Base-by-base conservation (phyloP, 2,329 filamentous ascomycete genomes). In the Harringtonia aguacate region DNA sequence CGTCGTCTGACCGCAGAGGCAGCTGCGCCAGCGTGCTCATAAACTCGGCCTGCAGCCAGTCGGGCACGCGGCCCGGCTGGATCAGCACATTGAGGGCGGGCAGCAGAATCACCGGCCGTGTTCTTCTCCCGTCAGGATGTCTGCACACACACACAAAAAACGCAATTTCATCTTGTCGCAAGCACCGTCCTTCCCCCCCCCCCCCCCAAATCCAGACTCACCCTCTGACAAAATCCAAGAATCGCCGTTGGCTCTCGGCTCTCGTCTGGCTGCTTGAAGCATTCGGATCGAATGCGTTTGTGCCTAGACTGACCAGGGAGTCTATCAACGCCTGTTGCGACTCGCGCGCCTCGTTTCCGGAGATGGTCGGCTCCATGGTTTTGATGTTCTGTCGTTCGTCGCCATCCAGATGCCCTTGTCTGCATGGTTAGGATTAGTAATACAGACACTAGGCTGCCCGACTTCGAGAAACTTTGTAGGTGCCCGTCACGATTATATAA, bases 41-140 rank as follows among this genome's bases (percentile, higher is more conserved):
- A 2, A 86, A 56, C 35, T 68, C 68, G 17, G 67, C 52, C 36
- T 72, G 73, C n/a, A 85, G 65, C 77, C 77, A 83, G 56, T 60
- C 52, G 12, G 78, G 77, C 15, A 74, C 68, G 21, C 69, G 59
- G 45, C 70, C 70, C 12, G 81, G 79, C 48, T 82, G 77, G 29
- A 84, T 73, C 18, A 84, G 64, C 17, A 73, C 66, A 47, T 79
- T 84, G 36, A 86, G 60, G 5, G 75, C 68, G 9, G 73, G 75
- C 20, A 86, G 62, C 9, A 86, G 66, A 24, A 65, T 49, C 7
- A 60, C 49, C 3, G 64, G 68, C 15, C 67, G 67, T 48, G 46
- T 47, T 41, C 50, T 46, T 44, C 54, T 48, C 61, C 45, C 58
- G 56, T 57, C 42, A 46, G 31, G n/a, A n/a, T n/a, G n/a, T n/a